Base-by-base conservation (phyloP, 1,284 basidiomycete genomes). In the Cryptococcus sp. region DNA sequence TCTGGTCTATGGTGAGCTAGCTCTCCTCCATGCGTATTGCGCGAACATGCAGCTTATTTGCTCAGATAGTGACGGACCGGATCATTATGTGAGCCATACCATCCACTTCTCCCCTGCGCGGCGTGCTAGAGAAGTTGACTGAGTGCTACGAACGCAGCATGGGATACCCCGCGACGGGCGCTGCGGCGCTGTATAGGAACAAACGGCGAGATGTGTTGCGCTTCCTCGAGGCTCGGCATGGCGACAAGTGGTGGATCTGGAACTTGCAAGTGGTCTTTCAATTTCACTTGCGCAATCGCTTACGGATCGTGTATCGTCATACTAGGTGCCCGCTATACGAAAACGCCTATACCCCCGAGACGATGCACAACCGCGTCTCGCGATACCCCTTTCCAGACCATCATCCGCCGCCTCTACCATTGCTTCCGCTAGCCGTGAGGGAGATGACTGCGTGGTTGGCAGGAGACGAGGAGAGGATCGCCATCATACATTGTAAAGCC, bases 401-500 rank as follows among this genome's bases (percentile, higher is more conserved):
- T 72, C 88, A 91, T 74, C 87, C 88, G 2, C 91, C 92, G 6
- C 92, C 92, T 0, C 79, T 94, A n/a, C 84, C 87, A 1, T 82
- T 92, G 53, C 82, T 95, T 54, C 84, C 89, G 5, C 82, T 93
- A 15, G 85, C 87, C 8, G 87, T 88, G 0, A 82, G 88, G 17
- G 90, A 92, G 74, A 91, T 93, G 75, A 83, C 82, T 44, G 79
- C 82, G n/a, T 94, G 89, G 88, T 81, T 94, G 3, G 81, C 83
- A 45, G 86, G 84, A 0, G 86, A 87, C 16, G 79, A 83, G 3
- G 84, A 88, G 8, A 81, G 88, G 48, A 87, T 93, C 16, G 88
- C 86, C 5, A 90, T 93, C 5, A 82, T 94, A 1, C 92, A 95
- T 70, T 95, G 92, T 76, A 94, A 94, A 85, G 89, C 90, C 85